Base-by-base conservation (phyloP, 805 yeast genomes). In the Starmerella stigmatis region DNA sequence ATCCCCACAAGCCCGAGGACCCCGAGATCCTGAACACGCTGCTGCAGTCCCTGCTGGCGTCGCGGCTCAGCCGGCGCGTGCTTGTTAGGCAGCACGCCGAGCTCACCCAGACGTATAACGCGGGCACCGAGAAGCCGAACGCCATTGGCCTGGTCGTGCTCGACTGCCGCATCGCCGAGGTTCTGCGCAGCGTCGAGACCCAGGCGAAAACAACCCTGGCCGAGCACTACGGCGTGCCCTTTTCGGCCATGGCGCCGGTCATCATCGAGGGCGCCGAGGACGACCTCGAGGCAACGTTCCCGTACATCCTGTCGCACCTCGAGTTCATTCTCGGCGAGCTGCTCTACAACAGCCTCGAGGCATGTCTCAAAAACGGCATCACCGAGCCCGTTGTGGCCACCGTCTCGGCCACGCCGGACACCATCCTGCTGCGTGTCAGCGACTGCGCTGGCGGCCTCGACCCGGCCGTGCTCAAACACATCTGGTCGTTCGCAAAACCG, bases 11-110 rank as follows among this genome's bases (percentile, higher is more conserved):
- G 43, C 64, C 67, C 31, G 71, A 81, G 57, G 79, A 86, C 3
- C 78, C 75, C 47, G 63, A 68, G 2, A 67, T 78, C 37, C 64
- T 89, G 52, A 96, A 89, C 58, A 67, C 65, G 15, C 75, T 88
- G 57, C 76, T 88, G 72, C 78, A 86, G 11, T 72, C 81, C 5
- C 73, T 86, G 71, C 65, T 89, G 34, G 70, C 95, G 44, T 84
- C 94, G 4, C 74, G 98, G 58, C 84, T 89, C 31, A 81, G 94
- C 54, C 71, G 98, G 64, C 70, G 97, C 55, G 81, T 89, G 38
- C 81, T 89, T 51, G 85, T 86, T 34, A 95, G 89, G 64, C 95
- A 89, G 60, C 97, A 92, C 64, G 65, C 85, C 30, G 77, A 92
- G 9, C 71, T 92, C 42, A 76, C 94, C 0, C 73, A 77, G 28